Evolutionary conservation across 1,139 yeast species (phyloP).

Genomic region (Geotrichum macrosporum): DNA sequence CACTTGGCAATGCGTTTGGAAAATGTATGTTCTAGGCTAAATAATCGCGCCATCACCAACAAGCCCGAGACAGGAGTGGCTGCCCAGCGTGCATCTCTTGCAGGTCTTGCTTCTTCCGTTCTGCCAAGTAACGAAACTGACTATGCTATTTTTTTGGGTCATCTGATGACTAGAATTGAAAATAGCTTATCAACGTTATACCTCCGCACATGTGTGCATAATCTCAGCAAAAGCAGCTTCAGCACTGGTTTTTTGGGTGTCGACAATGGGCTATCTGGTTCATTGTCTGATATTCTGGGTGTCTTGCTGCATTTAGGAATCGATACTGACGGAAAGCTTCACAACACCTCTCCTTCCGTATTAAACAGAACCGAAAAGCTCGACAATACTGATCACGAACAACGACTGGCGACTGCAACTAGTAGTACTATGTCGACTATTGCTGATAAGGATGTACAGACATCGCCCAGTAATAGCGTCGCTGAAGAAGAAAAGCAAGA

Average conservation of each 20-base stretch:
- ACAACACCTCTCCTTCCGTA: neutral
- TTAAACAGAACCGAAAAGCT: too few relatives aligned
- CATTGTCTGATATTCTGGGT: constrained; percentile 6
- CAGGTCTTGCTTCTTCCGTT: constrained; percentile 5
- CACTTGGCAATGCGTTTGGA: constrained; percentile 49
- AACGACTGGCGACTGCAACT: neutral
- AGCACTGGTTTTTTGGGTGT: constrained; percentile 3
- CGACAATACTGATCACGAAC: too few relatives aligned
- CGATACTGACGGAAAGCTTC: neutral
- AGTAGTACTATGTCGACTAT: neutral
- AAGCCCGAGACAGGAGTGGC: constrained; percentile 7
- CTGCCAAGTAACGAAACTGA: constrained; percentile 38
- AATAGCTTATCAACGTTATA: constrained; percentile 37
- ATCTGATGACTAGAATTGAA: constrained; percentile 61
- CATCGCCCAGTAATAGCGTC: too few relatives aligned
- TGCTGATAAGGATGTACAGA: too few relatives aligned
- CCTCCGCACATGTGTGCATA: constrained; percentile 14
- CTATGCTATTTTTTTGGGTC: constrained; percentile 51
- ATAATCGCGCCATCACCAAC: constrained; percentile 17
- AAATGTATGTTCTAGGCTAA: constrained; percentile 43
- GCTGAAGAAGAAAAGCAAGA: too few relatives aligned
- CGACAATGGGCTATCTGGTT: neutral
- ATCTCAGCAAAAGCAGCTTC: constrained; percentile 1
- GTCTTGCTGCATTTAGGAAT: constrained; percentile 4
- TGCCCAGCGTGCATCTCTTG: constrained; percentile 2